Evolutionary conservation across 1,139 yeast species (phyloP).

Genomic region (Fermentozyma sake): DNA sequence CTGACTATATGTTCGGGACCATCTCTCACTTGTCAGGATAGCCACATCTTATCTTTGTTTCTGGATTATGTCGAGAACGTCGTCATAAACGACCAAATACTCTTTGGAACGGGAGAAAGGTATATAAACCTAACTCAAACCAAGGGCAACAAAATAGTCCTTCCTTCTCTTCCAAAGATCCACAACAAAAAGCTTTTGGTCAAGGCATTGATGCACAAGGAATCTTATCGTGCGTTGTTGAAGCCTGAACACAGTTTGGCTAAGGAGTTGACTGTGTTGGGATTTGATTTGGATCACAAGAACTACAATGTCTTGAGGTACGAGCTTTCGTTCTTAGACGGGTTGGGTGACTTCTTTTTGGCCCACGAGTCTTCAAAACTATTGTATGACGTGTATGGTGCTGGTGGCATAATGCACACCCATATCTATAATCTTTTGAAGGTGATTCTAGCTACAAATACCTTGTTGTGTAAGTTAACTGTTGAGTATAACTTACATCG

Average conservation of each 20-base stretch:
- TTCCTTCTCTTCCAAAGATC: slow-evolving; percentile 36
- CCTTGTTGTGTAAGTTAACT: slow-evolving; percentile 35
- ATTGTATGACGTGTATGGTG: slow-evolving; percentile 25
- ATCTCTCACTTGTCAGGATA: slow-evolving; percentile 10
- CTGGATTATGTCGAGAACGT: slow-evolving; percentile 22
- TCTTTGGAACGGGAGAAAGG: slow-evolving; percentile 17
- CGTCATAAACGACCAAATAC: slow-evolving; percentile 15
- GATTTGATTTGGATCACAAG: slow-evolving; percentile 15
- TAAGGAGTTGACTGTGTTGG: slow-evolving; percentile 13
- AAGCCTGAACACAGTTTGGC: slow-evolving; percentile 29
- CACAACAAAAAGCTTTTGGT: slow-evolving; percentile 28
- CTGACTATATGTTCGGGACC: slow-evolving; percentile 7
- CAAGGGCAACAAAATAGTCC: slow-evolving; percentile 17
- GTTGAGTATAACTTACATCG: slow-evolving; percentile 33
- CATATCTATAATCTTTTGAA: slow-evolving; percentile 30
- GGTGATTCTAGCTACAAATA: slow-evolving; percentile 38
- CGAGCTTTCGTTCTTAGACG: slow-evolving; percentile 42
- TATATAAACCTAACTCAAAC: slow-evolving; percentile 25
- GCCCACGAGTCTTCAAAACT: slow-evolving; percentile 37
- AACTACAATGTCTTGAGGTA: slow-evolving; percentile 24
- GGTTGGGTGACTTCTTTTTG: slow-evolving; percentile 41
- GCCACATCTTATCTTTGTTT: slow-evolving; percentile 10
- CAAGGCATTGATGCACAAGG: slow-evolving; percentile 40
- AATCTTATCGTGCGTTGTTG: slow-evolving; percentile 31
- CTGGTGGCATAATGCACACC: slow-evolving; percentile 12